Evolutionary conservation across 805 yeast genomes (phyloP).

Genomic region (Yamadazyma scolyti): DNA sequence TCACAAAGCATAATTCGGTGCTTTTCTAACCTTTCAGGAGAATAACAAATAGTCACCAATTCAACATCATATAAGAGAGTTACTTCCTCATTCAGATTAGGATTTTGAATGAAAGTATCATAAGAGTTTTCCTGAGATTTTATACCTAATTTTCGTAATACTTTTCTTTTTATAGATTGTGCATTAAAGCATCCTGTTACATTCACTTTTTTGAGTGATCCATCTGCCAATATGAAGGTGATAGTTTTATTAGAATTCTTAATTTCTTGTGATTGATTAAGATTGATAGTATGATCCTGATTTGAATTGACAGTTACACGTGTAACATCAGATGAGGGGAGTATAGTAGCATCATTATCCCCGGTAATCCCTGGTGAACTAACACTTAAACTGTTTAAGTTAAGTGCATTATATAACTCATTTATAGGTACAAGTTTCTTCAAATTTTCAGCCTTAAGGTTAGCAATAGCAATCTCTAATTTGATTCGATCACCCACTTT

Average conservation of each 20-base stretch:
- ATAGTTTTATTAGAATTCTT: slow-evolving; percentile 36
- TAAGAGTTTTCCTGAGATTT: slow-evolving; percentile 44
- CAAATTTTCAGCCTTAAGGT: slow-evolving; percentile 35
- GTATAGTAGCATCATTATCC: slow-evolving; percentile 10
- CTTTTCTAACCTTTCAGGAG: slow-evolving; percentile 66
- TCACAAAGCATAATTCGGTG: slow-evolving; percentile 68
- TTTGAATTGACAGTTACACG: not conserved
- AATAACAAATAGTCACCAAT: slow-evolving; percentile 76
- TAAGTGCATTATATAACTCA: slow-evolving; percentile 17
- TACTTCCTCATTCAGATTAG: slow-evolving; percentile 20
- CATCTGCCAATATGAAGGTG: slow-evolving; percentile 73
- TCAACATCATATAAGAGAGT: slow-evolving; percentile 70
- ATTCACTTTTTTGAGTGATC: slow-evolving; percentile 62
- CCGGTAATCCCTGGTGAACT: slow-evolving; percentile 7
- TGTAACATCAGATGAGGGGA: slow-evolving; percentile 7
- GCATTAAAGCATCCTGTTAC: slow-evolving; percentile 80
- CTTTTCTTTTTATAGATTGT: slow-evolving; percentile 67
- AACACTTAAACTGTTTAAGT: slow-evolving; percentile 4
- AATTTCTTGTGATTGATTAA: slow-evolving; percentile 2
- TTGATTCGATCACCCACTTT: slow-evolving; percentile 82
- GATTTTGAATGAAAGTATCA: slow-evolving; percentile 57
- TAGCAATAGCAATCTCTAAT: slow-evolving; percentile 55
- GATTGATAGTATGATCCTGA: slow-evolving; percentile 5
- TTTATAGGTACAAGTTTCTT: slow-evolving; percentile 19
- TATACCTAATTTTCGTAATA: slow-evolving; percentile 55